Base-by-base conservation (phyloP, 2,329 filamentous ascomycete species). In the Cyanodermella asteris region DNA sequence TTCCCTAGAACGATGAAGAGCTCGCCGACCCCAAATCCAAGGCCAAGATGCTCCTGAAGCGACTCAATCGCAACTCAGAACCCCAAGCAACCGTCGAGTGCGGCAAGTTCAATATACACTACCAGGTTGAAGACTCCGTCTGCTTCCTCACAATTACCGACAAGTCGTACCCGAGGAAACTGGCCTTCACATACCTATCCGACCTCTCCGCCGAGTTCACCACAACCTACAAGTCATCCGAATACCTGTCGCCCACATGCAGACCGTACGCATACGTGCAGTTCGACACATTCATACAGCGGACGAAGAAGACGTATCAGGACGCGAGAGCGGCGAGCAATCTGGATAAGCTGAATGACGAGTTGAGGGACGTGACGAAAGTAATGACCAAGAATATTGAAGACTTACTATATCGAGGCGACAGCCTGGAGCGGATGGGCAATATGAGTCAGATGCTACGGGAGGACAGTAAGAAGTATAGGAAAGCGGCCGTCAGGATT, bases 381-480 rank as follows among this genome's bases (percentile, higher is more conserved):
- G 82, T 97, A 44, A 97, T 97, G 90, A 94, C 82, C 28, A 94
- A 94, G 66, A 97, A 97, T 50, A 94, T 97, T 38, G 87, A 97
- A 59, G 87, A 97, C 49, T 55, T 97, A 43, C 57, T 97, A 26
- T 97, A 97, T 47, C 62, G 90, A 33, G 87, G 87, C 15, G 87
- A 97, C 47, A 87, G 72, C 41, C 53, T 97, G 37, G 87, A 97
- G 54, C 67, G 81, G 41, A 97, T 97, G 87, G 84, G 87, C 32
- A 84, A 94, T 55, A 74, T 93, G 44, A 90, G 76, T 40, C 74
- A 69, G 28, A 60, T 84, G 33, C 51, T 97, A 45, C 61, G 78
- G 34, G 87, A 97, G 46, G 87, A 97, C 45, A 87, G 75, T 47
- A 78, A 73, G 49, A 94, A 91, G 54, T 97, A 97, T 53, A 68